Evolutionary conservation across 345 rosid species (phyloP), one percentile per base, ranked within the genome.

Genomic region (Linum usitatissimum): DNA sequence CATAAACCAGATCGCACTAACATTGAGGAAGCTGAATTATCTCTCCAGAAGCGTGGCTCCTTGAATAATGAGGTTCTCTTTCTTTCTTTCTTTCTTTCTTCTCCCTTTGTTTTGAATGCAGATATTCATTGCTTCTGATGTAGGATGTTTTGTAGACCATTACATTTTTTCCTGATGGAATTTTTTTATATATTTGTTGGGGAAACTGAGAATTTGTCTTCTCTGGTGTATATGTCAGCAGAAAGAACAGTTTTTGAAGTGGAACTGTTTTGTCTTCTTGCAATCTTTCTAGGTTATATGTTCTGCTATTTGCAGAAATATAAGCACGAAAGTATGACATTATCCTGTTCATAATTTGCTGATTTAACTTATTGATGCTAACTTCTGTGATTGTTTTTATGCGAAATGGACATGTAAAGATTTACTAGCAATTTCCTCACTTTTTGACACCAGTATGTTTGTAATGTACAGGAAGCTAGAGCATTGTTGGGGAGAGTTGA

Each of bases 401-500:
- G 48, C 8, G 48, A 40, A 40, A 40, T 40, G 48, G 13, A 40
- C 2, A 40, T 2, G 13, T 6, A 40, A 6, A 7, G 48, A 40
- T 6, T 12, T 40, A 23, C 28, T 40, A 15, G 17, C 14, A 1
- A 45, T 7, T 15, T 45, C 17, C 15, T 45, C 17, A 45, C 28
- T 15, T 45, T 45, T 13, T 45, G 15, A 45, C 10, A 45, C 51
- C 17, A 7, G 9, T 12, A 38, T 68, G 19, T 59, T 54, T 68
- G 40, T 21, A 36, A 59, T 70, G 60, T 60, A 34, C 71, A 89
- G 96, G 95, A 89, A 75, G 96, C 91, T 23, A 84, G 96, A 66
- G 95, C 96, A 30, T 74, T 86, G 72, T 68, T 86, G 68, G 96
- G 96, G 68, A 86, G 91, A 71, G 84, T 83, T 3, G 96, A 89